A percentile compares a stretch with the other conserved stretches of the same genome.
Conservation (phyloP, 148 eudicot genomes). For the Persicaria tinctoria region DNA sequence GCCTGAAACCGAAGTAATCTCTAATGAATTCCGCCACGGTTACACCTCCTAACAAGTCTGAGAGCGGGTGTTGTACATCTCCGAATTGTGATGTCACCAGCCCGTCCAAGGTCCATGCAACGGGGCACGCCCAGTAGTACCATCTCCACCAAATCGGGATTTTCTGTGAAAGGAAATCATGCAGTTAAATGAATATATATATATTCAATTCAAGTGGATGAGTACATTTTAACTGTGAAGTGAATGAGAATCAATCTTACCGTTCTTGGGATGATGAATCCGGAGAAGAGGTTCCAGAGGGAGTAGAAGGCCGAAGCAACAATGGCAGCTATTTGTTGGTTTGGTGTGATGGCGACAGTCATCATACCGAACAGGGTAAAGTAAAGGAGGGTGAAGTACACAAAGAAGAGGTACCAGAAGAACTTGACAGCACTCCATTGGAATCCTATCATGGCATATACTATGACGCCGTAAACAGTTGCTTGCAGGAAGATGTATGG, state of each 20-base stretch:
- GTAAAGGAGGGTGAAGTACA: constrained; percentile 33
- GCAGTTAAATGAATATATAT: not conserved
- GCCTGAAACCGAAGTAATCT: too few relatives aligned
- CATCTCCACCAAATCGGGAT: constrained; percentile 47
- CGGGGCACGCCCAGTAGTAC: constrained; percentile 33
- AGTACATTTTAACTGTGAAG: not conserved
- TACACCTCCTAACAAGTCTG: constrained; percentile 26
- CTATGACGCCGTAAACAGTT: constrained; percentile 24
- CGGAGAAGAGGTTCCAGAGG: constrained; percentile 40
- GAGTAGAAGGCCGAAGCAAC: constrained; percentile 21
- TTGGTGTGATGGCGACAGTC: constrained; percentile 37
- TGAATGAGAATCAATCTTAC: constrained; percentile 19
- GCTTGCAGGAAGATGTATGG: constrained; percentile 34
- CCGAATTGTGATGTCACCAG: constrained; percentile 34
- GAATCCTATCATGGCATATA: constrained; percentile 50
- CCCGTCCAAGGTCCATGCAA: constrained; percentile 40
- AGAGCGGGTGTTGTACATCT: constrained; percentile 10
- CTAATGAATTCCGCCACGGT: constrained; percentile 29
- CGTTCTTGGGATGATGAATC: constrained; percentile 31
- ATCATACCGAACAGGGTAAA: constrained; percentile 47
- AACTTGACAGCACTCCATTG: constrained; percentile 41
- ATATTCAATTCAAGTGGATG: too few relatives aligned
- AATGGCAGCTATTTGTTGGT: constrained; percentile 31
- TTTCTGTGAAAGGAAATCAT: constrained; percentile 10
- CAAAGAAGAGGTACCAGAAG: constrained; percentile 35